Evolutionary conservation across 257 asterid species (phyloP), one percentile per base, ranked within the genome.

Genomic region (Solanum dulcamara): DNA sequence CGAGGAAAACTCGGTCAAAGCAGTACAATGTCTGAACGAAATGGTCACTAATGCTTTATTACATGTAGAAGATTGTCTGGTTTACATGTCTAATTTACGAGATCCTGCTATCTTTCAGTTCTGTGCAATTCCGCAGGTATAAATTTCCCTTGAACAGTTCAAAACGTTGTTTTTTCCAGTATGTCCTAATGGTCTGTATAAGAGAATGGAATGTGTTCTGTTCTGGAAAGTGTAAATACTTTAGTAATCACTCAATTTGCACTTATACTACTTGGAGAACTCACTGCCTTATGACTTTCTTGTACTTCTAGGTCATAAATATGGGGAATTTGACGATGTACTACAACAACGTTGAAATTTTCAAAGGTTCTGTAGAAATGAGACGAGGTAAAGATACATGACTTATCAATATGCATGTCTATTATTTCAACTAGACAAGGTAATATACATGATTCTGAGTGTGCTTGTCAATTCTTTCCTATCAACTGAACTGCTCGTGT

Each of bases 81-180:
- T 57, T 14, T 94, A 92, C 90, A 88, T 94, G 96, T 89, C 95
- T 71, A 91, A 81, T 84, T 88, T 96, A 89, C 88, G 88, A 59
- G 93, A 95, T 90, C 98, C 98, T 64, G 88, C 97, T 85, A 95
- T 95, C 85, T 94, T 94, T 82, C 94, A 93, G n/a, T 94, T 94
- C 88, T 96, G 99, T 93, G 98, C 98, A 51, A 95, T 96, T 90
- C 98, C 99, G 0, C 98, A 94, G 98, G 98, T 94, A 92, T 13
- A 30, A 74, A 46, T 7, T 80, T 80, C 32, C 32, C 22, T 64
- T 22, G 30, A n/a, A 38, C 81, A 6, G 12, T 40, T 38, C 48
- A 72, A 2, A 40, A n/a, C 17, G 13, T 46, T 40, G 35, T 44
- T 32, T 10, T 24, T 17, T 3, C 13, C 13, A n/a, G 5, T 3